Evolutionary conservation across 2,329 filamentous ascomycete species (phyloP).

Genomic region (Alternaria dauci): DNA sequence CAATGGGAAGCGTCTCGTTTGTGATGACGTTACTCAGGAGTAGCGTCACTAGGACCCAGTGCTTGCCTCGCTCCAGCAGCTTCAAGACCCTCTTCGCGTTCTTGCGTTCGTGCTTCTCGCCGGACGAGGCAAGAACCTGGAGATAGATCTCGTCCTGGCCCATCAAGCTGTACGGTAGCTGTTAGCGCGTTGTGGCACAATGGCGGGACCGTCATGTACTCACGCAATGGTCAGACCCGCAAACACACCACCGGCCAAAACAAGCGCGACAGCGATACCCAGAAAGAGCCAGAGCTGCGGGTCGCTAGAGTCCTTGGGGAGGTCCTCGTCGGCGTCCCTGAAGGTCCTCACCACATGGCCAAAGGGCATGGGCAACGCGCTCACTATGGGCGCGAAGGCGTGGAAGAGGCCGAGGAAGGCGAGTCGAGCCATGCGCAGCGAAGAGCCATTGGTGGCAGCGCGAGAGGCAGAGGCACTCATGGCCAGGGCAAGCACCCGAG

Average conservation of each 20-base stretch:
- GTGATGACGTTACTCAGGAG: slow-evolving; percentile 97
- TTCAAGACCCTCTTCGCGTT: slow-evolving; percentile 83
- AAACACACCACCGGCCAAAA: slow-evolving; percentile 89
- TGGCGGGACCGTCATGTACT: slow-evolving; percentile 44
- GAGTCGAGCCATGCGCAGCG: slow-evolving; percentile 34
- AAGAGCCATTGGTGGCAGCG: slow-evolving; percentile 41
- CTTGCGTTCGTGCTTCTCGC: slow-evolving; percentile 82
- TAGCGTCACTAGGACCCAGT: slow-evolving; percentile 96
- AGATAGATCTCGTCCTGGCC: slow-evolving; percentile 93
- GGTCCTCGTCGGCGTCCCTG: slow-evolving; percentile 34
- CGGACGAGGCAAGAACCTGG: slow-evolving; percentile 88
- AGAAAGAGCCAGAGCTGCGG: slow-evolving; percentile 82
- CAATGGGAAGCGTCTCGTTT: slow-evolving; percentile 90
- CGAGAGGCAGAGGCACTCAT: slow-evolving; percentile 38
- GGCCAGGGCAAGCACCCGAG: slow-evolving; percentile 31
- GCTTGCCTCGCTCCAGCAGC: slow-evolving; percentile 86
- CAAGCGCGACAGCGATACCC: slow-evolving; percentile 78
- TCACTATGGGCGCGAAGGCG: slow-evolving; percentile 43
- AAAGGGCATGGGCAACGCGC: slow-evolving; percentile 44
- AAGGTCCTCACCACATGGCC: slow-evolving; percentile 33
- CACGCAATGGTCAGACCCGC: slow-evolving; percentile 90
- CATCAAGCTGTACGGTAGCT: slow-evolving; percentile 60
- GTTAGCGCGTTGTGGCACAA: slow-evolving; percentile 34
- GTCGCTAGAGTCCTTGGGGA: slow-evolving; percentile 57
- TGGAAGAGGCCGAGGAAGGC: slow-evolving; percentile 43